Base-by-base conservation (phyloP, 768 basidiomycete genomes). In the Lactarius indigo region DNA sequence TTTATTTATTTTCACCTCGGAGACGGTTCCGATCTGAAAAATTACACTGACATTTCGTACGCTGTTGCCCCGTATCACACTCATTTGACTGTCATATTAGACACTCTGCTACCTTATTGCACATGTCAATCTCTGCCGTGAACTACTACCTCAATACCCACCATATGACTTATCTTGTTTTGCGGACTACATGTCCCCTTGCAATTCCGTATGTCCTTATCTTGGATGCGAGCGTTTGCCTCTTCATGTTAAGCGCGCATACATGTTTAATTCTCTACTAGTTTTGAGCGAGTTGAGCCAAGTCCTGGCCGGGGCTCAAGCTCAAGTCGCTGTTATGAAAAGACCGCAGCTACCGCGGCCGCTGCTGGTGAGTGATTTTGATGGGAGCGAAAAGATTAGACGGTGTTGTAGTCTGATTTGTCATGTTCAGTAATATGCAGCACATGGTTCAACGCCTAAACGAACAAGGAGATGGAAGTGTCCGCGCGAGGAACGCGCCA, bases 121-220 rank as follows among this genome's bases (percentile, higher is more conserved):
- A 54, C 37, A 17, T 52, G 10, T 42, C 44, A 8, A 9, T 37
- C 58, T 37, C 50, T 9, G 10, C 17, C 54, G 50, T 54, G 50
- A n/a, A 67, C 57, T 58, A 33, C 37, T 58, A 33, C 37, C 47
- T 47, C 23, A 31, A 67, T 67, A 67, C 66, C 61, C 44, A 10
- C 31, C 50, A 69, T 59, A 47, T 61, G 60, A 62, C 47, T 63
- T 62, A 59, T 44, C 58, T n/a, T 62, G 35, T 28, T 59, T 62
- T 63, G n/a, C 17, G 28, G 47, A 66, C 57, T 66, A 44, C 57
- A 37, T 57, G 50, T 39, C 57, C 28, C 42, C 18, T 47, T 52
- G 30, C 59, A 20, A 54, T 15, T 55, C 26, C 20, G 28, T 8
- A 41, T 17, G 37, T 30, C 31, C 18, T 47, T 52, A 42, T 39